These are phyloP conservation scores for Parietaria judaica DNA, from an alignment of 306 rosid species.

Conservation along the genomic window DNA sequence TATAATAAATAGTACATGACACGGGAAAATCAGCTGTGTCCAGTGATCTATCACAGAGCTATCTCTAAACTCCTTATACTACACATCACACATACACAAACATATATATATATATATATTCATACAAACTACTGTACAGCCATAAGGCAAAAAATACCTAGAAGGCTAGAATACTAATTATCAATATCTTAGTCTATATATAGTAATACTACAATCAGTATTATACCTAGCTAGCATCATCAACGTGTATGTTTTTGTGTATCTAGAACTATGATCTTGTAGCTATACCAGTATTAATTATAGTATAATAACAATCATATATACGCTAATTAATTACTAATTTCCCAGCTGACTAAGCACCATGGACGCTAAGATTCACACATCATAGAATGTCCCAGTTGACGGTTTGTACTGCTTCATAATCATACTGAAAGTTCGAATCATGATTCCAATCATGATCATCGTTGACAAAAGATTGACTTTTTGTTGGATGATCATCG, in stretches of 20 bases:
- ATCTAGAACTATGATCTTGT: neutral
- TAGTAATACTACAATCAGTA: neutral
- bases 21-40: no score
- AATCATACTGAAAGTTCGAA: slow-evolving; percentile 20
- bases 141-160: neutral
- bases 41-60: no score
- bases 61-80: no score
- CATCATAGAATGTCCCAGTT: neutral
- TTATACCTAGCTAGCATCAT: neutral
- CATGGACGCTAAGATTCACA: neutral
- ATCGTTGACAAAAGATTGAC: neutral
- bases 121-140: neutral
- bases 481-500: neutral
- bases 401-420: slow-evolving; percentile 19
- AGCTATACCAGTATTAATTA: neutral
- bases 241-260: neutral
- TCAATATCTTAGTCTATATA: neutral
- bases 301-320: neutral
- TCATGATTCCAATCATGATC: slow-evolving; percentile 6
- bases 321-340: neutral
- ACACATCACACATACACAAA: no score
- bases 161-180: no score
- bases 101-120: no score
- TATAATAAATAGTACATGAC: no score
- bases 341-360: neutral